Evolutionary conservation across 106 monocot species (phyloP).

Genomic region (Dendrobium catenatum): DNA sequence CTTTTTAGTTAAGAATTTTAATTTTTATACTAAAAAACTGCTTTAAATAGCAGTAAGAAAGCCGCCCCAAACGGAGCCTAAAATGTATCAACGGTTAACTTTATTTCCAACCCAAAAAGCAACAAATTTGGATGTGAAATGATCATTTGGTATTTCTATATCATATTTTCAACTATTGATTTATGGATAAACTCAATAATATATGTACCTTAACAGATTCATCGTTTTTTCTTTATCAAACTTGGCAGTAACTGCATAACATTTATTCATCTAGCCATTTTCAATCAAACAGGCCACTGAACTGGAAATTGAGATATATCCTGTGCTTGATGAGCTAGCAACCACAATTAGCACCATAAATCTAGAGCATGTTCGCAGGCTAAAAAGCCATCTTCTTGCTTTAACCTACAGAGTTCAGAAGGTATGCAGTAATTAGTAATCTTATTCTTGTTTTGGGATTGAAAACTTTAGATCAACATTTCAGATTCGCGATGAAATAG

Average conservation of each 20-base stretch:
- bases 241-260: not conserved
- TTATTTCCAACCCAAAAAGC: too few relatives aligned
- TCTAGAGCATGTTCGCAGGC: conserved; percentile 39
- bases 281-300: conserved; percentile 30
- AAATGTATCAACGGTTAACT: too few relatives aligned
- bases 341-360: conserved; percentile 28
- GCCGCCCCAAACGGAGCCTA: too few relatives aligned
- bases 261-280: not conserved
- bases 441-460: not conserved
- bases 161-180: too few relatives aligned
- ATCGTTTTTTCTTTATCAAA: not conserved
- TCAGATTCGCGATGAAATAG: conserved; percentile 50
- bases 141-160: too few relatives aligned
- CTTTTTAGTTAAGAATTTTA: too few relatives aligned
- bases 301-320: conserved; percentile 35
- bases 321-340: conserved; percentile 50
- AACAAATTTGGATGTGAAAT: too few relatives aligned
- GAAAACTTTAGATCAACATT: not conserved
- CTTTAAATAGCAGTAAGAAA: too few relatives aligned
- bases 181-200: too few relatives aligned
- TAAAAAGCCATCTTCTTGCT: conserved; percentile 48
- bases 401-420: conserved; percentile 53
- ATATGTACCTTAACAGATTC: too few relatives aligned
- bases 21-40: too few relatives aligned
- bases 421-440: conserved; percentile 11